Base-by-base conservation (phyloP, 305 asterid species). In the Nicotiana rustica region DNA sequence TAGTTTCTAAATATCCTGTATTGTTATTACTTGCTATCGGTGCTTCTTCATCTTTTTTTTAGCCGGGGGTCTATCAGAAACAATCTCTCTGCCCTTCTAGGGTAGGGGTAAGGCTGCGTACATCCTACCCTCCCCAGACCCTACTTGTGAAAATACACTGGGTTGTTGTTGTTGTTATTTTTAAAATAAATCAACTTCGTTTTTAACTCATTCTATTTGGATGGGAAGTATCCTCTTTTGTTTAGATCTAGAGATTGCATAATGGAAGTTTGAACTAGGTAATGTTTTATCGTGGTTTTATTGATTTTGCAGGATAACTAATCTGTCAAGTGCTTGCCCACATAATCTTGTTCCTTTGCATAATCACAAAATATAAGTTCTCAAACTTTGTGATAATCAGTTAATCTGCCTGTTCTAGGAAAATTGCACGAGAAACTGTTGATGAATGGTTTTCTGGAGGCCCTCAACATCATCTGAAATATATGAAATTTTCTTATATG, bases 351-450 rank as follows among this genome's bases (percentile, higher is more conserved):
- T 52, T 52, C 25, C 65, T 73, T 61, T 29, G 65, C 49, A 55
- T 29, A 55, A 49, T 29, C 80, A 15, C 65, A 75, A 29, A 25
- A 14, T 49, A 2, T 49, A 2, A 25, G 31, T 76, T 75, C 31
- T 38, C 25, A 17, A 55, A 38, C 56, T 76, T 52, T 4, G 31
- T 76, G 66, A 29, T 76, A 15, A 76, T 76, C 17, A 55, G 38
- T 15, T 19, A 75, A 75, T 49, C 47, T 75, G 47, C 47, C 47
- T 49, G 17, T 75, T 75, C 47, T 52, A 49, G 19, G 80, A 52
- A 52, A 75, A 61, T 75, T 75, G 80, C 66, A 75, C 3, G 47
- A 52, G 66, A 17, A 75, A 29, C 80, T 75, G 17, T 75, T 25
- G 47, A 52, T 52, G 65, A 75, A 55, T 75, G 13, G 17, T 33